phyloP scores from a whole-genome alignment of 345 rosid species.

The Rhizophora apiculata region DNA sequence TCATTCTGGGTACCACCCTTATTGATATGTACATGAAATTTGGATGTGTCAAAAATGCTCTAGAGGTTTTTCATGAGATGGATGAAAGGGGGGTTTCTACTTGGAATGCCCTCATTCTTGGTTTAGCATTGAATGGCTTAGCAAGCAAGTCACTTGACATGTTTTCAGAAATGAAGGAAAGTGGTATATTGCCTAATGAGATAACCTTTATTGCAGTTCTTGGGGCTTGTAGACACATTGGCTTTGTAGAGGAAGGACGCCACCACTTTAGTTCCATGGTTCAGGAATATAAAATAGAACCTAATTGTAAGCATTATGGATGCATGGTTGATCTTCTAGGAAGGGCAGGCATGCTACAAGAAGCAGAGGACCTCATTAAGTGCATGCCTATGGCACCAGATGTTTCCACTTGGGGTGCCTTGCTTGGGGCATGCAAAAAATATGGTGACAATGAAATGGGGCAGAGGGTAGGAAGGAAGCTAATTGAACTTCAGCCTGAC shows the following conservation, averaged over 20 bases:
- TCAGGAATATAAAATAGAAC: conserved; percentile 41
- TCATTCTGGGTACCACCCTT: conserved; percentile 50
- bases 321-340: conserved; percentile 77
- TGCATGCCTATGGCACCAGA: conserved; percentile 63
- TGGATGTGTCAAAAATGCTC: conserved; percentile 49
- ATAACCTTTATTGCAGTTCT: conserved; percentile 52
- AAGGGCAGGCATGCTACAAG: conserved; percentile 56
- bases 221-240: conserved; percentile 62
- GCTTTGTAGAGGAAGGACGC: conserved; percentile 53
- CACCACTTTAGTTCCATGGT: conserved; percentile 44
- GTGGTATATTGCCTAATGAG: conserved; percentile 43
- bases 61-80: conserved; percentile 41
- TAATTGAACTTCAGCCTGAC: conserved; percentile 52
- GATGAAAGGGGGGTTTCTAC: conserved; percentile 52
- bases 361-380: conserved; percentile 57
- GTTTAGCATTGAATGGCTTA: conserved; percentile 55
- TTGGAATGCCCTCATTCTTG: conserved; percentile 57
- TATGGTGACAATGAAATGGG: conserved; percentile 47
- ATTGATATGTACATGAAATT: conserved; percentile 61
- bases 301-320: conserved; percentile 64
- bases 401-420: conserved; percentile 67
- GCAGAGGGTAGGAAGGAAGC: conserved; percentile 55
- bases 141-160: conserved; percentile 39
- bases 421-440: conserved; percentile 59
- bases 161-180: conserved; percentile 46